A percentile compares a stretch with the other conserved stretches of the same genome.
Conservation (phyloP, 306 rosid genomes). For the Quercus berberidifolia region DNA sequence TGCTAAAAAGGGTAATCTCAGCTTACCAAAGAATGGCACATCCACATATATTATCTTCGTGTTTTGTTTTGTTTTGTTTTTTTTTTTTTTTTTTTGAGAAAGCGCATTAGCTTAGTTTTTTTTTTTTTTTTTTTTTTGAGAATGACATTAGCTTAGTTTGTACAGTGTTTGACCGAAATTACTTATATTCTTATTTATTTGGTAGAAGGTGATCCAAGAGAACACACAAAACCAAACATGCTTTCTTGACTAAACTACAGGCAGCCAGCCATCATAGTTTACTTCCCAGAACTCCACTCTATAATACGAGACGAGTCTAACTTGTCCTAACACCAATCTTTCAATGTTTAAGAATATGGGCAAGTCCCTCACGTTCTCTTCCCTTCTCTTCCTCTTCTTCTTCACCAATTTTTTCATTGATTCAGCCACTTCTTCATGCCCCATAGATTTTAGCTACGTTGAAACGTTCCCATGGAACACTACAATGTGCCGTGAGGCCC, state of each 20-base stretch:
- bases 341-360: constrained; percentile 3
- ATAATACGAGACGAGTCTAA: neutral
- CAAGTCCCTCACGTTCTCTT: neutral
- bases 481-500: constrained; percentile 44
- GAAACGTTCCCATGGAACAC: constrained; percentile 72
- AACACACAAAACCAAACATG: neutral
- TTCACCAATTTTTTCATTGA: neutral
- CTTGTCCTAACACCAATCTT: neutral
- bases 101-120: too few relatives aligned
- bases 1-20: too few relatives aligned
- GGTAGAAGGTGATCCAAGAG: neutral
- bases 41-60: too few relatives aligned
- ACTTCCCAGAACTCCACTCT: neutral
- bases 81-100: too few relatives aligned
- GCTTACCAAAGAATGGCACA: too few relatives aligned
- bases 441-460: constrained; percentile 68
- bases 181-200: neutral
- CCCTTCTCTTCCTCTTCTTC: constrained; percentile 7
- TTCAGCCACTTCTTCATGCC: constrained; percentile 40
- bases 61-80: too few relatives aligned
- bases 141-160: too few relatives aligned
- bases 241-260: neutral
- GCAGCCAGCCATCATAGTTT: neutral
- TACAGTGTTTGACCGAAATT: neutral
- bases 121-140: too few relatives aligned